Base-by-base conservation (phyloP, 1,139 yeast genomes). In the Zygosaccharomyces pseudobailii region DNA sequence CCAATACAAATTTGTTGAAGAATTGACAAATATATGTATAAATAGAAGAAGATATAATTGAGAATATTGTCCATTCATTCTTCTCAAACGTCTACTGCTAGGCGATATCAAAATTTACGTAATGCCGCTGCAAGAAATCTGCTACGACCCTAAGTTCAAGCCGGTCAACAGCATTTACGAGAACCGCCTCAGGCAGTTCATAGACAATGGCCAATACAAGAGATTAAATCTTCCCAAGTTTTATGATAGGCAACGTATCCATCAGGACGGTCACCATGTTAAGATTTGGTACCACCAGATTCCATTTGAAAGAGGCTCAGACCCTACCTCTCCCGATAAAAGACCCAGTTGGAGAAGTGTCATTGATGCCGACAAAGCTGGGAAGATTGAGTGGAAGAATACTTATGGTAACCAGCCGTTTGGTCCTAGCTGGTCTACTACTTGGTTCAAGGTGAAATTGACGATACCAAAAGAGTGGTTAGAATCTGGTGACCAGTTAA, bases 381-480 rank as follows among this genome's bases (percentile, higher is more conserved):
- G 61, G 19, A 69, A 68, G 36, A 71, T 72, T 41, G 67, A 68
- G 52, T 62, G 71, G 46, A 71, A 75, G 49, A 69, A 71, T 19
- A 81, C 88, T 24, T 71, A 73, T 27, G 80, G 82, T 56, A 95
- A 95, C 25, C 82, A 85, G 58, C 71, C 74, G n/a, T 88, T 86
- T 66, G 97, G 96, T 0, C 97, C 97, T 2, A 84, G 95, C 13
- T 92, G 97, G 98, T 84, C 92, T 54, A 85, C 97, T 1, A 94
- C 89, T 57, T 92, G 98, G 98, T 88, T 92, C 68, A 78, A 82
- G 57, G 71, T 90, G 35, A 69, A 74, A 23, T 68, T 87, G 52
- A 71, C 72, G 27, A 71, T 90, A 6, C 95, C 96, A 0, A 59
- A 71, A 20, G 66, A 72, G 3, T 85, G 92, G 86, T 56, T 74